Evolutionary conservation across 139 green algal genomes (phyloP).

Genomic region (Pedinophyceae sp.): DNA sequence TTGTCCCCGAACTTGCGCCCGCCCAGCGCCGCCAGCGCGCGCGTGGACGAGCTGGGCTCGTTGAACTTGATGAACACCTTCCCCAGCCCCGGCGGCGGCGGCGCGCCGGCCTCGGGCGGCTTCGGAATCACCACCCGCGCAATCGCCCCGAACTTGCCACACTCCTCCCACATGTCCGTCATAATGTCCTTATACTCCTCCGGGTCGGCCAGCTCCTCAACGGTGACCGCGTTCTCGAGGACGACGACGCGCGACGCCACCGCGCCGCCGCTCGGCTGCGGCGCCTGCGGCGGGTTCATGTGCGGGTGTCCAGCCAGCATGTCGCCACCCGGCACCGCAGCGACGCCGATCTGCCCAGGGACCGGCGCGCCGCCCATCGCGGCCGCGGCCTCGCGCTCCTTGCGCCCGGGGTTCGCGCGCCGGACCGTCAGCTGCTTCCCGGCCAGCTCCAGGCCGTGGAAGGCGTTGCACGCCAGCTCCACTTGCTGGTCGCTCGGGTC

Average conservation of each 20-base stretch:
- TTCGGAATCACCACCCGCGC: conserved; percentile 44
- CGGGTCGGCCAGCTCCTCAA: conserved; percentile 71
- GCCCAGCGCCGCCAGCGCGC: conserved; percentile 59
- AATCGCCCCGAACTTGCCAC: conserved; percentile 32
- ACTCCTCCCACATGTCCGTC: conserved; percentile 66
- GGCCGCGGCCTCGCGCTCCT: not conserved
- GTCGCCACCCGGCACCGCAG: not conserved
- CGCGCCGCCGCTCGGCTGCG: not conserved
- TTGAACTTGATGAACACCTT: conserved; percentile 69
- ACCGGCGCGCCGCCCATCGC: not conserved
- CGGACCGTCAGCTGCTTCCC: conserved; percentile 83
- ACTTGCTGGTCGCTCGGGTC: conserved; percentile 62
- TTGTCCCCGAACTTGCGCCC: conserved; percentile 68
- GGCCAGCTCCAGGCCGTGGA: conserved; percentile 93
- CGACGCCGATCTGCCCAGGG: not conserved
- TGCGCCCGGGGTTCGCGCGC: no score
- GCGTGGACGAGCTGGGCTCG: conserved; percentile 32
- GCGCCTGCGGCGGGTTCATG: not conserved
- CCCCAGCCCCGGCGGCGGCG: conserved; percentile 38
- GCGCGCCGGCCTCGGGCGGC: not conserved
- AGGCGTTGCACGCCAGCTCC: conserved; percentile 67
- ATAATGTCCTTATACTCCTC: conserved; percentile 87
- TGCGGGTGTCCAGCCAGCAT: not conserved
- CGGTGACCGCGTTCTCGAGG: conserved; percentile 34
- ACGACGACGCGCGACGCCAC: not conserved